Base-by-base conservation (phyloP, 208 protist species). In the Acanthamoeba healyi region DNA sequence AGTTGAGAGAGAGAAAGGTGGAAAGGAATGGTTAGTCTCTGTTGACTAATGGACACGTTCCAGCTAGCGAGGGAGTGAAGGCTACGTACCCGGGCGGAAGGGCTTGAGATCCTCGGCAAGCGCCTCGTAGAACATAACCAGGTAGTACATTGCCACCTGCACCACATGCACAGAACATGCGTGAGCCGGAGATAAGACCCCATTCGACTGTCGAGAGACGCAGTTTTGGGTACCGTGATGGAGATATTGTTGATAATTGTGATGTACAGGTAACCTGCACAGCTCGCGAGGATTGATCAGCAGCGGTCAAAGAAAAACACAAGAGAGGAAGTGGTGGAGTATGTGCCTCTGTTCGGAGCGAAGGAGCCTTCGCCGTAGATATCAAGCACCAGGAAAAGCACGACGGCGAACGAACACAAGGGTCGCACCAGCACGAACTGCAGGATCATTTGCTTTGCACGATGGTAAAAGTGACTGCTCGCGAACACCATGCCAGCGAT, bases 191-290 rank as follows among this genome's bases (percentile, higher is more conserved):
- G n/a, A n/a, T n/a, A n/a, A n/a, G n/a, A n/a, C n/a, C n/a, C n/a
- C n/a, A n/a, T n/a, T n/a, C n/a, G n/a, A n/a, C n/a, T 44, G 32
- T 65, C 2, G 40, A 40, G 5, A 34, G 38, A 24, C 4, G 32
- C 26, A 32, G 34, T 9, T 14, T 22, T 38, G 79, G 40, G 19
- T 77, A 72, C 95, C 2, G 97, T 98, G 94, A 99, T 98, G 29
- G 97, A 98, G n/a, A 98, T 96, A 93, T 99, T 99, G 95, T 98
- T 98, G 24, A 98, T 94, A 32, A 98, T 95, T 24, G 97, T 98
- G 14, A 98, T 98, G 97, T 97, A 99, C 94, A 99, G 97, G 89
- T 96, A 97, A n/a, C 97, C 96, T 90, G 44, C 51, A 38, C n/a
- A 34, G 70, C 98, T 98, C 56, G 67, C 91, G 54, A 49, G 12